A percentile compares a stretch with the other conserved stretches of the same genome.
Conservation (phyloP, 2,329 filamentous ascomycete genomes). For the Pseudonectria foliicola region DNA sequence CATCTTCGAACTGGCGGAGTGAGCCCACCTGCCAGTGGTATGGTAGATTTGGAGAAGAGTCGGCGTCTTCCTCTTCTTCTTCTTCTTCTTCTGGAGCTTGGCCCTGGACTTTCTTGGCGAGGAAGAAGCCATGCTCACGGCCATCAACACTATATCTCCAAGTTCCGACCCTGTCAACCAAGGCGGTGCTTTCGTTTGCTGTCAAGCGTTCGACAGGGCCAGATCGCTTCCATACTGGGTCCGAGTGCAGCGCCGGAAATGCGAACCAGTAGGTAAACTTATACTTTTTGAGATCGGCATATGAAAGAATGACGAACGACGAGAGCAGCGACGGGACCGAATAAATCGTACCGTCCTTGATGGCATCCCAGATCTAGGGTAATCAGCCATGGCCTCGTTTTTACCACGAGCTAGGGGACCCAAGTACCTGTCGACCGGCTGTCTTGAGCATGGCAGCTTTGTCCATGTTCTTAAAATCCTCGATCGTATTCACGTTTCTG, state of each 20-base stretch:
- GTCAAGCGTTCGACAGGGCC: slow-evolving; percentile 50
- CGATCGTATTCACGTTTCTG: slow-evolving; percentile 91
- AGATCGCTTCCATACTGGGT: slow-evolving; percentile 69
- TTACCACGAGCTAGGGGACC: neutral
- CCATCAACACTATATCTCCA: slow-evolving; percentile 79
- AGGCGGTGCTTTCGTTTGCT: slow-evolving; percentile 62
- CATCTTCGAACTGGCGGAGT: slow-evolving; percentile 71
- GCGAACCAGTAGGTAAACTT: slow-evolving; percentile 98
- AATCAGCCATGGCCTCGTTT: slow-evolving; percentile 9
- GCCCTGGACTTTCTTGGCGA: slow-evolving; percentile 67
- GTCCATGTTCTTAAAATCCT: slow-evolving; percentile 82
- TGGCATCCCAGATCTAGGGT: slow-evolving; percentile 89
- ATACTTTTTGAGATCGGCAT: slow-evolving; percentile 95
- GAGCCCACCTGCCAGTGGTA: slow-evolving; percentile 73
- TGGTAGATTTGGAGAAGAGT: slow-evolving; percentile 41
- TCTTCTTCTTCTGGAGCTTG: slow-evolving; percentile 40
- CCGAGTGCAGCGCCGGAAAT: slow-evolving; percentile 87
- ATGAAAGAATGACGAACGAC: slow-evolving; percentile 84
- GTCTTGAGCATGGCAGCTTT: slow-evolving; percentile 71
- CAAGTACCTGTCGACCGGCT: slow-evolving; percentile 66
- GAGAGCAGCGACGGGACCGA: slow-evolving; percentile 86
- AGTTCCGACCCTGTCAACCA: slow-evolving; percentile 78
- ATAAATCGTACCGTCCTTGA: slow-evolving; percentile 93
- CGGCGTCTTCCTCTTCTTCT: slow-evolving; percentile 44
- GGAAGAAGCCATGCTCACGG: slow-evolving; percentile 88